Evolutionary conservation across 23 red algal genomes (phyloP), one percentile per base, ranked within the genome.

Genomic region (Cyanidioschyzon merolae): DNA sequence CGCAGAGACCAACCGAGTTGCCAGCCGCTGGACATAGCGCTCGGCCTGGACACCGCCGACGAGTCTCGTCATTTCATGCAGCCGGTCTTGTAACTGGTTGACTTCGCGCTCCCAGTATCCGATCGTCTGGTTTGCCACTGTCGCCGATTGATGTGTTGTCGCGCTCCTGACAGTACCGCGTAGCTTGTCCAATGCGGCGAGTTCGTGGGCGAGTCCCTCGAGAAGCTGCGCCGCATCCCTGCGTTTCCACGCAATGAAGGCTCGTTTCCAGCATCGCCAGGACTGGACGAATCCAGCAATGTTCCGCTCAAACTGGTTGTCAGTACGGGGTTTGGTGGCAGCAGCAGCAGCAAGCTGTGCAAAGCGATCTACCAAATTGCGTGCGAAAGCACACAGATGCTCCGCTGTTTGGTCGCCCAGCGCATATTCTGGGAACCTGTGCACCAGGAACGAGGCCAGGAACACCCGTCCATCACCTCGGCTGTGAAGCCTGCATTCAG

Each of bases 361-460:
- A 7, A 71, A 25, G 30, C 7, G n/a, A 3, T 35, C 63, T 7
- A 71, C 63, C 12, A 25, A 7, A 71, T 3, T 27, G 29, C 3
- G 16, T 27, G 63, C 63, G 30, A 7, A 35, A 71, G 3, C 29
- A 35, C 32, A 25, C n/a, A 25, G 12, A 15, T 71, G n/a, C n/a
- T 35, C 63, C 63, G 63, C 7, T 35, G 21, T 7, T 3, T 35
- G 32, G 7, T 35, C 16, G 16, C 32, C 63, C 63, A 71, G 30
- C 29, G 32, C 29, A 25, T 71, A 27, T 27, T 71, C 63, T 3
- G 63, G 63, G 63, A 32, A 71, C 21, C 29, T 25, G n/a, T 71
- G 63, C 63, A 71, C 32, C n/a, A 71, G 63, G 30, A 71, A 71
- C 3, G 63, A 7, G 63, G 63, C 63, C 16, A 71, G 63, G n/a